Conservation (phyloP, 305 asterid genomes). For the Fraxinus latifolia region DNA sequence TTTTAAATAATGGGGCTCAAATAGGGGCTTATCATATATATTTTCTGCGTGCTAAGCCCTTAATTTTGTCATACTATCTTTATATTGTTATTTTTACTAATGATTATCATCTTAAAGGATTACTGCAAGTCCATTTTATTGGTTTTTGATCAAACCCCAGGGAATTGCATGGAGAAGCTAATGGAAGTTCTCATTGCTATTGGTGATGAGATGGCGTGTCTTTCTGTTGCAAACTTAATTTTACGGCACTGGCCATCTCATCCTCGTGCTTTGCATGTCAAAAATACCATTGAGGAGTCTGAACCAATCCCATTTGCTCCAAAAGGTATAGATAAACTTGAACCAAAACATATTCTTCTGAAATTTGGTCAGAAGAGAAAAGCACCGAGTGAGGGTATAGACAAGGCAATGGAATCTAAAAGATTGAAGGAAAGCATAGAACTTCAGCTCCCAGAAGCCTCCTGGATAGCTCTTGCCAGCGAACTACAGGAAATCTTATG, state of each 20-base stretch:
- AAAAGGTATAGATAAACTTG: constrained; percentile 89
- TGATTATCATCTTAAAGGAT: constrained; percentile 19
- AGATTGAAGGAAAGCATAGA: constrained; percentile 63
- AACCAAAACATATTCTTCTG: constrained; percentile 75
- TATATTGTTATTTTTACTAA: constrained; percentile 9
- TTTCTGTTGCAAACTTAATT: constrained; percentile 80
- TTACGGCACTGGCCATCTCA: constrained; percentile 97
- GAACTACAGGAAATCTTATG: constrained; percentile 56
- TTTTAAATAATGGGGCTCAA: background rate
- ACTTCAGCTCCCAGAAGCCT: constrained; percentile 64
- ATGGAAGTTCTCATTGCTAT: constrained; percentile 94
- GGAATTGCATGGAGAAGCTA: constrained; percentile 99
- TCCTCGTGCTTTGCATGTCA: constrained; percentile 94
- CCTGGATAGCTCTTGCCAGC: constrained; percentile 75
- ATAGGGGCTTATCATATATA: background rate
- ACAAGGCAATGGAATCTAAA: constrained; percentile 43
- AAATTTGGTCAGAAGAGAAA: constrained; percentile 86
- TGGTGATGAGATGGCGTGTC: constrained; percentile 97
- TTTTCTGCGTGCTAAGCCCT: background rate
- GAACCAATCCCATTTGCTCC: constrained; percentile 80
- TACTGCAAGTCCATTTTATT: constrained; percentile 10
- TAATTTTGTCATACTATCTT: constrained; percentile 6
- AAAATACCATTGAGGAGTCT: constrained; percentile 73
- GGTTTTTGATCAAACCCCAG: constrained; percentile 44
- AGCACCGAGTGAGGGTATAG: constrained; percentile 45